phyloP scores from a whole-genome alignment of 768 basidiomycete species.

The Tylopilus balloui region DNA sequence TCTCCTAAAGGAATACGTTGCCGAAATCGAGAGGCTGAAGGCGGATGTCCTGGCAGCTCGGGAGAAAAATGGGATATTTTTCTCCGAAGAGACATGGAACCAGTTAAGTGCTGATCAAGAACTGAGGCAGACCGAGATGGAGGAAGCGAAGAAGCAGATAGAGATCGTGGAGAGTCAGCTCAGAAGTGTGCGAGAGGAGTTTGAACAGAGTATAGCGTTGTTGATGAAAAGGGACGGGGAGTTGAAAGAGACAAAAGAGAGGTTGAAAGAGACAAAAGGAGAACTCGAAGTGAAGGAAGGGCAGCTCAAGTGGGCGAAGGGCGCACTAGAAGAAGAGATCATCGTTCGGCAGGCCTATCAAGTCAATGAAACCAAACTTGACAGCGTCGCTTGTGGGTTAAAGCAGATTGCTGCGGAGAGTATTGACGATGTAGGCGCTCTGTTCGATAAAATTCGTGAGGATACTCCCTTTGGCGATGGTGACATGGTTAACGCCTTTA shows the following conservation, averaged over 20 bases:
- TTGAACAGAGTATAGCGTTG: constrained; percentile 81
- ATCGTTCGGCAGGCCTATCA: constrained; percentile 75
- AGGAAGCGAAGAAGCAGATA: constrained; percentile 79
- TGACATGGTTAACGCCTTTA: constrained; percentile 7
- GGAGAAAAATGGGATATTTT: constrained; percentile 95
- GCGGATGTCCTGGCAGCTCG: constrained; percentile 85
- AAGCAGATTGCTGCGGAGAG: constrained; percentile 65
- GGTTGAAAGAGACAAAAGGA: constrained; percentile 48
- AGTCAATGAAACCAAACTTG: constrained; percentile 62
- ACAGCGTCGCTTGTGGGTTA: constrained; percentile 67
- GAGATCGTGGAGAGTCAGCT: constrained; percentile 83
- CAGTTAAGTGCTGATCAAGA: constrained; percentile 78
- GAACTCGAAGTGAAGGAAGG: constrained; percentile 50
- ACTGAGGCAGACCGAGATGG: constrained; percentile 66
- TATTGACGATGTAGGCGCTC: constrained; percentile 59
- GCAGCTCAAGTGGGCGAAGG: constrained; percentile 55
- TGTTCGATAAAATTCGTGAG: constrained; percentile 84
- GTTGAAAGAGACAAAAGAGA: constrained; percentile 56
- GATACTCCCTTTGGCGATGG: not conserved
- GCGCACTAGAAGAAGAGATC: constrained; percentile 72
- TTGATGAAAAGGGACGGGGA: constrained; percentile 75
- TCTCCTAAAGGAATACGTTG: constrained; percentile 88
- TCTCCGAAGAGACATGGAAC: constrained; percentile 87
- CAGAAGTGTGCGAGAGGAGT: constrained; percentile 78
- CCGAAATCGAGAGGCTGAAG: constrained; percentile 90